Base-by-base conservation (phyloP, 495 filamentous ascomycete species). In the Hypoxylon cercidicola region DNA sequence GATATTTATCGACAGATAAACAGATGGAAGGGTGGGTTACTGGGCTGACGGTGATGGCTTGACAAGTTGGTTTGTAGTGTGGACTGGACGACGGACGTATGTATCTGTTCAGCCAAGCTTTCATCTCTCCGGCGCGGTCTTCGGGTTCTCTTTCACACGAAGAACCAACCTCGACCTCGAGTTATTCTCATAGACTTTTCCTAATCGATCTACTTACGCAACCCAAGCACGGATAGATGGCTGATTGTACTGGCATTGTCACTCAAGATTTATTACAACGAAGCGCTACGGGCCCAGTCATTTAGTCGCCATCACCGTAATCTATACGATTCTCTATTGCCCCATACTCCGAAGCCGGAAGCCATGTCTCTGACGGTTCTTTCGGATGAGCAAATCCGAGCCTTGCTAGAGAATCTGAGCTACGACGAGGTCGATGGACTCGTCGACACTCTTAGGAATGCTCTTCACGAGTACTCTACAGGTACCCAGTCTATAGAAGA, bases 391-490 rank as follows among this genome's bases (percentile, higher is more conserved):
- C 85, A 93, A 66, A 88, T 97, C 55, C 83, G 81, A 62, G 66
- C 74, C 1, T 77, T 96, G 19, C 86, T 97, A n/a, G 83, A 88
- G 52, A 87, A 83, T 46, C 82, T 97, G n/a, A 87, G 78, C 19
- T 75, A 76, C 28, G 84, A 88, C 18, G 91, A 97, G 62, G 83
- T 93, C 48, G 70, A 84, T n/a, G 72, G 74, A 0, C 82, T 97
- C 20, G 86, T 90, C 49, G 64, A 78, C 23, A 81, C 83, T n/a
- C 83, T 97, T n/a, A 82, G 83, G 41, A 79, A 87, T 54, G 89
- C 91, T 2, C 85, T 97, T 7, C 89, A 93, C 60, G 89, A 92
- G 62, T 96, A 95, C 72, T 93, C 91, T 0, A 91, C 88, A 8
- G 86, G 86, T 3, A 87, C 83, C 1, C 82, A 87, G 59, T 79